phyloP scores from a whole-genome alignment of 2,329 filamentous ascomycete genomes.

The Trichoderma atrobrunneum region DNA sequence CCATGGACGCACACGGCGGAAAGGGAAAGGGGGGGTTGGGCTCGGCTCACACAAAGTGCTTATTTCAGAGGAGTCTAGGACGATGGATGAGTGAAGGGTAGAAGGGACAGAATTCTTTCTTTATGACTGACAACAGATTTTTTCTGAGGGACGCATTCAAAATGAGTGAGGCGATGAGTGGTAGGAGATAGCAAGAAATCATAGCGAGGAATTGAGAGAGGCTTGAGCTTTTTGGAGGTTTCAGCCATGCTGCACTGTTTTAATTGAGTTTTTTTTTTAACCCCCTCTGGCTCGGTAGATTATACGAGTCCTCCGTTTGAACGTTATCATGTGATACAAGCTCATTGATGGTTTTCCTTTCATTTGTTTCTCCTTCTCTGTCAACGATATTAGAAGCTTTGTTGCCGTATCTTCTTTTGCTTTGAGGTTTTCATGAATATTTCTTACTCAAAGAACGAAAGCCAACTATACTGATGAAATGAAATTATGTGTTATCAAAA shows the following conservation, averaged over 20 bases:
- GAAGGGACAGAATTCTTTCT: background rate
- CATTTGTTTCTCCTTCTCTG: background rate
- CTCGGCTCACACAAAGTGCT: background rate
- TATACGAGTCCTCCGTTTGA: background rate
- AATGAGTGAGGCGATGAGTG: background rate
- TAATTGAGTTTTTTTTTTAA: background rate
- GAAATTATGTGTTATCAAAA: background rate
- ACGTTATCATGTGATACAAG: background rate
- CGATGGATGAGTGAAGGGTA: slow-evolving; percentile 1
- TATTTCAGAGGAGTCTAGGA: background rate
- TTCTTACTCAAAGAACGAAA: background rate
- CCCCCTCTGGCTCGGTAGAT: background rate
- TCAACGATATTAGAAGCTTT: background rate
- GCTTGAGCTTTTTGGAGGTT: background rate
- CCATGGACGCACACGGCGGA: background rate
- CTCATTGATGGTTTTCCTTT: background rate
- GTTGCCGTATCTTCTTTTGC: background rate
- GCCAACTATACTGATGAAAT: background rate
- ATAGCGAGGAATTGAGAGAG: slow-evolving; percentile 5
- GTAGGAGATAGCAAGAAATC: background rate
- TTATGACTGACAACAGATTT: background rate
- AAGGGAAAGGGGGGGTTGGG: background rate
- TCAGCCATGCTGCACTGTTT: background rate
- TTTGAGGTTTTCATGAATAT: background rate
- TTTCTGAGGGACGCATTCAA: background rate